Percentiles rank a stretch among this genome's conserved stretches.
Evolutionary conservation across 192 early-diverging fungal species (phyloP).

Genomic region (Piromyces sp.): DNA sequence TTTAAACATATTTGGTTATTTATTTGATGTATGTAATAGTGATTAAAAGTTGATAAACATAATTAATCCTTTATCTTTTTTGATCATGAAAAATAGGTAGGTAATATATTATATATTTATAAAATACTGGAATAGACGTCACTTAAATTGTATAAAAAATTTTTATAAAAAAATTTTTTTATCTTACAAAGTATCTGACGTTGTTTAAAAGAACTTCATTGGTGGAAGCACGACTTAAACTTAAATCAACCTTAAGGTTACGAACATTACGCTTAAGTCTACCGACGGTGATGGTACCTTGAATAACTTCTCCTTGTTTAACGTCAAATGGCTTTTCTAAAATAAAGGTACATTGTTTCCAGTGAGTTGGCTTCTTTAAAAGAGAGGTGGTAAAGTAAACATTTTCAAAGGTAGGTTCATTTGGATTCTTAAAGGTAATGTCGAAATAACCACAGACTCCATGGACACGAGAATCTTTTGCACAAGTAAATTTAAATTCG

Average conservation of each 20-base stretch:
- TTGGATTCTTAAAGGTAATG: conserved; percentile 56
- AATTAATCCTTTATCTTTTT: too few species aligned
- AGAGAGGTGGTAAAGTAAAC: conserved; percentile 54
- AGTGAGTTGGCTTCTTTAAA: conserved; percentile 71
- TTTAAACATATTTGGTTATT: too few species aligned
- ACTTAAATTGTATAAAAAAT: too few species aligned
- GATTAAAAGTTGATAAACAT: too few species aligned
- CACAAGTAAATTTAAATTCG: conserved; percentile 46
- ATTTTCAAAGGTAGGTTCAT: conserved; percentile 23
- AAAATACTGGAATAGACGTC: too few species aligned
- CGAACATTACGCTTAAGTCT: background rate
- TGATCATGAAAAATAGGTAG: too few species aligned
- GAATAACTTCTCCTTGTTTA: background rate
- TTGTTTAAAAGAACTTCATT: background rate
- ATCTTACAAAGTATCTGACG: background rate
- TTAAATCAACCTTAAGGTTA: background rate
- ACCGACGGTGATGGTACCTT: background rate
- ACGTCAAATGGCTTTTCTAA: conserved; percentile 43
- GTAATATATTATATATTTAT: too few species aligned
- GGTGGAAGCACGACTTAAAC: background rate
- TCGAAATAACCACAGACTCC: conserved; percentile 88
- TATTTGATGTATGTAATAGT: too few species aligned
- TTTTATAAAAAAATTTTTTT: too few species aligned
- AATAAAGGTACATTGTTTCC: conserved; percentile 87
- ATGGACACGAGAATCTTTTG: conserved; percentile 43